These are phyloP conservation scores for Andrographis paniculata DNA, from an alignment of 305 asterid species.

Conservation along the genomic window DNA sequence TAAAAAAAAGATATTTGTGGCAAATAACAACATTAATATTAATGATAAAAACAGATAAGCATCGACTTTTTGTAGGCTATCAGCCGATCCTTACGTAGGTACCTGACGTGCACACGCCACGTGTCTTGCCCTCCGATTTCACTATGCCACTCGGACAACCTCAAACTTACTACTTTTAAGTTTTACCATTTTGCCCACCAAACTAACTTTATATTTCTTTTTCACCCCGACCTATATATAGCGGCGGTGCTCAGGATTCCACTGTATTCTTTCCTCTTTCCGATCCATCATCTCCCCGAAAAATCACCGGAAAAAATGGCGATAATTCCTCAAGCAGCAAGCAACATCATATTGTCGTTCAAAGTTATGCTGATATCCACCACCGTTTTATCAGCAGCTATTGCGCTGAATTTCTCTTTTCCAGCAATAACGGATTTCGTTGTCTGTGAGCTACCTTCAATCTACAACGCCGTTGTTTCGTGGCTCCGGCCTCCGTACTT, in stretches of 20 bases:
- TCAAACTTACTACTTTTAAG: not conserved
- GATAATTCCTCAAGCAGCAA: not conserved
- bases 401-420: not conserved
- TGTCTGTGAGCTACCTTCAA: not conserved
- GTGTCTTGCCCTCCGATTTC: conserved; percentile 13
- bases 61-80: no score
- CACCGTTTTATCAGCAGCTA: not conserved
- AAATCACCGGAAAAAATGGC: not conserved
- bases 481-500: conserved; percentile 14
- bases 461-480: not conserved
- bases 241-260: not conserved
- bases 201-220: not conserved
- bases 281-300: not conserved
- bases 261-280: not conserved
- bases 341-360: not conserved
- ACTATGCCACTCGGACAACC: conserved; percentile 1
- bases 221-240: not conserved
- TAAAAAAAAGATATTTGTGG: no score
- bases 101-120: conserved; percentile 20
- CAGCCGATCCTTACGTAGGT: not conserved
- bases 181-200: not conserved
- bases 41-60: not conserved
- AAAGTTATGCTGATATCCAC: conserved; percentile 7
- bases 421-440: not conserved
- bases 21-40: no score